Conservation (phyloP, 2,329 filamentous ascomycete genomes). For the Neonectria hederae region DNA sequence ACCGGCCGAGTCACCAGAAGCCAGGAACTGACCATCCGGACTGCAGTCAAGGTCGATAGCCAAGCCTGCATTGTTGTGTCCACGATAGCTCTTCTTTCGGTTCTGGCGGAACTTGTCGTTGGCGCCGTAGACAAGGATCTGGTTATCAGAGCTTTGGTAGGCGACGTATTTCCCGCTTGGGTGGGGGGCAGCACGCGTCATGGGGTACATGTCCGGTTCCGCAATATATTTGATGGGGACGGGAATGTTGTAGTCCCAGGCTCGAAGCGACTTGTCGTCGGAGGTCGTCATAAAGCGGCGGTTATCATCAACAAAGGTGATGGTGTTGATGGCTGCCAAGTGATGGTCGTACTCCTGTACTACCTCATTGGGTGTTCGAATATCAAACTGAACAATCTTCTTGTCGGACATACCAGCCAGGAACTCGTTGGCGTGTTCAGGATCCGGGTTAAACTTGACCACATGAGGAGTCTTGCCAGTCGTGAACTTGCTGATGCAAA, state of each 20-base stretch:
- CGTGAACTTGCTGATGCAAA: constrained; percentile 87
- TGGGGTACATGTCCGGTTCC: constrained; percentile 96
- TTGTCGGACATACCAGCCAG: constrained; percentile 98
- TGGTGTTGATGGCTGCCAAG: constrained; percentile 95
- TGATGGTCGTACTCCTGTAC: constrained; percentile 99
- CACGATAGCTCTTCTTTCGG: constrained; percentile 94
- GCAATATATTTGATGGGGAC: constrained; percentile 99
- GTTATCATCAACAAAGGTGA: constrained; percentile 94
- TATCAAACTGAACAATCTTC: constrained; percentile 98
- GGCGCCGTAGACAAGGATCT: constrained; percentile 93
- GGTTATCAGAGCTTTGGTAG: constrained; percentile 93
- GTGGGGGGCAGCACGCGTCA: constrained; percentile 86
- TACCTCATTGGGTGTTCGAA: constrained; percentile 76
- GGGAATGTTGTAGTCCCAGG: constrained; percentile 98
- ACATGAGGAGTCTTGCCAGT: constrained; percentile 97
- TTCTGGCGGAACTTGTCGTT: constrained; percentile 98
- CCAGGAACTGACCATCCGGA: constrained; percentile 91
- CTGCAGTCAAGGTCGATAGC: constrained; percentile 89
- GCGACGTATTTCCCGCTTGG: constrained; percentile 94
- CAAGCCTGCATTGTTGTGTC: constrained; percentile 95
- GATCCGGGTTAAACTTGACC: constrained; percentile 87
- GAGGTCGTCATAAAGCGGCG: constrained; percentile 97
- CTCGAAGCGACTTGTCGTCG: constrained; percentile 94
- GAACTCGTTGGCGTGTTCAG: constrained; percentile 85
- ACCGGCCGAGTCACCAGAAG: constrained; percentile 85